Evolutionary conservation across 352 stramenopile species (phyloP), one percentile per base, ranked within the genome.

Genomic region (Globisporangium recalcitrans): DNA sequence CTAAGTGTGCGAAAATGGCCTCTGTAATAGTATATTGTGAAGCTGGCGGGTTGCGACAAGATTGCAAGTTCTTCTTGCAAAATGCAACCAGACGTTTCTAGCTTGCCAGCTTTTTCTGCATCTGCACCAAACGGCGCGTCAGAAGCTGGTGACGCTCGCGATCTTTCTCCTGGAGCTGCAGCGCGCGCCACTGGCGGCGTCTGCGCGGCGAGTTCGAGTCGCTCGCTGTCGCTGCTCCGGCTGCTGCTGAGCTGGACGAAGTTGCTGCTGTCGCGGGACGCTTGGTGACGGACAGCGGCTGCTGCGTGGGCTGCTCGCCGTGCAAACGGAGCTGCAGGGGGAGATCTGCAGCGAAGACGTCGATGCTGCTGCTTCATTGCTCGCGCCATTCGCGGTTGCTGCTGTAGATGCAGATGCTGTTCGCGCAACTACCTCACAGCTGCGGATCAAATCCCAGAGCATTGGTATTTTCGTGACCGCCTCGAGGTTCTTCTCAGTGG

Each of bases 81-180:
- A n/a, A n/a, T n/a, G n/a, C n/a, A n/a, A n/a, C n/a, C n/a, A n/a
- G n/a, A n/a, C n/a, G n/a, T n/a, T n/a, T n/a, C n/a, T 52, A 88
- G 1, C 51, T 67, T 16, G 64, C 70, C 51, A 77, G 61, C 48
- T 78, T 86, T 72, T 83, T 85, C 24, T 79, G 71, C 55, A 83
- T 73, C 22, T 72, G 60, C 8, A 88, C 1, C 22, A 91, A 63
- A 7, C 72, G 69, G 29, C 77, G 69, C 9, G 67, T 63, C 6
- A 91, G 67, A 11, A 77, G 58, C 56, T 89, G 71, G 52, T 77
- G 80, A 8, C 71, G 74, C 42, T 78, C 57, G 22, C 71, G 78
- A 67, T 93, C 81, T 46, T 80, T 80, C 58, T 90, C 83, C 64
- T 93, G 83, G 2, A 86, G 69, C 32, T 84, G 71, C 24, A 91